These are phyloP conservation scores for Blastobotrys chiropterorum DNA, from an alignment of 805 yeast species.

Conservation along the genomic window DNA sequence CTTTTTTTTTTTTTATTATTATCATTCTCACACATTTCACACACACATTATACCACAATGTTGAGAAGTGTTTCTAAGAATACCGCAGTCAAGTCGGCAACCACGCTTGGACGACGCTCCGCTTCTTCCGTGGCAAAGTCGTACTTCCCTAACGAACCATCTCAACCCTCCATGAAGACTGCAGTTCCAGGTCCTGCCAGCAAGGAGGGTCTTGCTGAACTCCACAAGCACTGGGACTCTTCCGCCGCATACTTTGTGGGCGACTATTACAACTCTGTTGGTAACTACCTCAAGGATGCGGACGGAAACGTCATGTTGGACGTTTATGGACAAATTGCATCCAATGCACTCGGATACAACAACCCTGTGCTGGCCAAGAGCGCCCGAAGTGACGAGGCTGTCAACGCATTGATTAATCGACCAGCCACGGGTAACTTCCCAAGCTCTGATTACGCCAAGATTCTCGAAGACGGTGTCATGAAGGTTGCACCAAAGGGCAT, in stretches of 20 bases:
- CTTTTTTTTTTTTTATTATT: background rate
- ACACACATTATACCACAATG: background rate
- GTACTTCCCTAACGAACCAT: constrained; percentile 73
- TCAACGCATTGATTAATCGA: constrained; percentile 69
- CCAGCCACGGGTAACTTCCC: constrained; percentile 85
- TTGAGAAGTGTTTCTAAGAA: background rate
- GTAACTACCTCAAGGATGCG: constrained; percentile 74
- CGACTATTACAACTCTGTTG: constrained; percentile 67
- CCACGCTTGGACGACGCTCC: background rate
- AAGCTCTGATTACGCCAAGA: constrained; percentile 48
- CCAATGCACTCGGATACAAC: constrained; percentile 81
- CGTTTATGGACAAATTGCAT: constrained; percentile 77
- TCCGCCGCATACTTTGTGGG: constrained; percentile 70
- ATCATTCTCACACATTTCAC: background rate
- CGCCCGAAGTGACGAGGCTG: constrained; percentile 64
- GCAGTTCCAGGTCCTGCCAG: constrained; percentile 75
- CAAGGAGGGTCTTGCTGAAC: constrained; percentile 42
- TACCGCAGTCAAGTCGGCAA: background rate
- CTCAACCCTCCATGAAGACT: constrained; percentile 56
- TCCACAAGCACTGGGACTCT: constrained; percentile 60
- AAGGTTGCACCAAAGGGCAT: constrained; percentile 76
- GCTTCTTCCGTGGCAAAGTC: background rate
- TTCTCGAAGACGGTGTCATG: constrained; percentile 51
- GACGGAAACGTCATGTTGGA: constrained; percentile 75
- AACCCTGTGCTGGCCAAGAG: constrained; percentile 67